These are phyloP conservation scores for Candida tunisiensis DNA, from an alignment of 1,139 yeast genomes.

Conservation along the genomic window DNA sequence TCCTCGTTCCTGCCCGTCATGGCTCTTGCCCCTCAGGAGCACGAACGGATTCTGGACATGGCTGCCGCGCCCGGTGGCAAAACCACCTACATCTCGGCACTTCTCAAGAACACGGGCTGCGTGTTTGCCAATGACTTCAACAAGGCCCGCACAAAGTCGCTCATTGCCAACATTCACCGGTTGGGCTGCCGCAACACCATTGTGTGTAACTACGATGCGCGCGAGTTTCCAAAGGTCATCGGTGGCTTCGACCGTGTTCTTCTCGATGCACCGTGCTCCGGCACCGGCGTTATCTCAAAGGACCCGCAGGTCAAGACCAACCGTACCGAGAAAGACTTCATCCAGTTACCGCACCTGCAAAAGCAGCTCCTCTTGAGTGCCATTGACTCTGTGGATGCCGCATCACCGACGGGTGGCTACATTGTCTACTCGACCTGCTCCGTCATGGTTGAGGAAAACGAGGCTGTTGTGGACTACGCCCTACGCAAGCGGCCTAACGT, in stretches of 20 bases:
- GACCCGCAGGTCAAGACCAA: constrained; percentile 90
- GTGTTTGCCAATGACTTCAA: constrained; percentile 95
- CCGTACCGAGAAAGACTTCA: constrained; percentile 91
- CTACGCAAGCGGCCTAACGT: constrained; percentile 94
- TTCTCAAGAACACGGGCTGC: constrained; percentile 97
- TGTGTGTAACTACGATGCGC: constrained; percentile 94
- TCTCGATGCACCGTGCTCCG: constrained; percentile 98
- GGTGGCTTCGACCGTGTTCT: constrained; percentile 95
- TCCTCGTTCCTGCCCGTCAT: constrained; percentile 94
- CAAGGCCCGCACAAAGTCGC: constrained; percentile 88
- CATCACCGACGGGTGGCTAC: constrained; percentile 81
- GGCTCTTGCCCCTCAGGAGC: constrained; percentile 94
- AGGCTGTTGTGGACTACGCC: constrained; percentile 97
- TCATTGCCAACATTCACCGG: constrained; percentile 95
- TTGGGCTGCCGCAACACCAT: constrained; percentile 93
- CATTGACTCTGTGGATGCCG: constrained; percentile 91
- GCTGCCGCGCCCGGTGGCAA: constrained; percentile 99
- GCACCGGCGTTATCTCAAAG: constrained; percentile 98
- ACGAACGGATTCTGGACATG: constrained; percentile 93
- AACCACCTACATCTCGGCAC: constrained; percentile 87
- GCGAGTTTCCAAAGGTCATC: constrained; percentile 95
- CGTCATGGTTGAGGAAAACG: constrained; percentile 96
- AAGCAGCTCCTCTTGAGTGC: constrained; percentile 88
- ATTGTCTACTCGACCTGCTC: constrained; percentile 98
- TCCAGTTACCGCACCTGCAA: constrained; percentile 92